Evolutionary conservation across 2,329 filamentous ascomycete genomes (phyloP).

Genomic region (Stemphylium lycopersici): DNA sequence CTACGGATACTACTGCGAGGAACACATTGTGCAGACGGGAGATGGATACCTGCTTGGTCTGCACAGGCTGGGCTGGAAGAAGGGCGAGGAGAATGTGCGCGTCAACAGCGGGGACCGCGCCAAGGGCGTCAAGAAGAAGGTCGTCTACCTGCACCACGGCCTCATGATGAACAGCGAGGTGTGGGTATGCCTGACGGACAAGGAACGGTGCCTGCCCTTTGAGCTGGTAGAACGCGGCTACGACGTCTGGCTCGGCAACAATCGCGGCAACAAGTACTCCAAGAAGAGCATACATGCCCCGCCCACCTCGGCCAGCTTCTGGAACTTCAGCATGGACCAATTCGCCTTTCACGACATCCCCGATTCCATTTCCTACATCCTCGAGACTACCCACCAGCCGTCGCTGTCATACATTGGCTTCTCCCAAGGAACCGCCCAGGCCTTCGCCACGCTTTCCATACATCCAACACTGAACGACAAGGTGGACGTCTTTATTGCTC

Average conservation of each 20-base stretch:
- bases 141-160: slow-evolving; percentile 94
- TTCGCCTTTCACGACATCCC: slow-evolving; percentile 98
- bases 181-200: slow-evolving; percentile 91
- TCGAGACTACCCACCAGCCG: slow-evolving; percentile 79
- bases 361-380: slow-evolving; percentile 89
- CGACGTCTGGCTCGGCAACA: slow-evolving; percentile 98
- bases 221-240: slow-evolving; percentile 87
- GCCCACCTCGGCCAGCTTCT: slow-evolving; percentile 79
- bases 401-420: slow-evolving; percentile 97
- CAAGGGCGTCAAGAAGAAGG: slow-evolving; percentile 70
- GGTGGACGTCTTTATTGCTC: slow-evolving; percentile 92
- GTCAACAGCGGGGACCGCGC: slow-evolving; percentile 74
- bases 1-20: slow-evolving; percentile 91
- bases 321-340: slow-evolving; percentile 98
- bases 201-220: slow-evolving; percentile 85
- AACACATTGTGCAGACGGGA: slow-evolving; percentile 92
- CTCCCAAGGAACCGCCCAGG: slow-evolving; percentile 95
- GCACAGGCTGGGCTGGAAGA: slow-evolving; percentile 82
- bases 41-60: slow-evolving; percentile 93
- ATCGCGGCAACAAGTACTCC: slow-evolving; percentile 98
- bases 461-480: slow-evolving; percentile 91
- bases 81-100: slow-evolving; percentile 77
- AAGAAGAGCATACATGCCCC: slow-evolving; percentile 85
- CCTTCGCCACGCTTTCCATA: slow-evolving; percentile 90
- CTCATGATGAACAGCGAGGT: slow-evolving; percentile 99